A percentile compares a stretch with the other conserved stretches of the same genome.
Conservation (phyloP, 164 flowering plant genomes). For the Litsea cubeba region DNA sequence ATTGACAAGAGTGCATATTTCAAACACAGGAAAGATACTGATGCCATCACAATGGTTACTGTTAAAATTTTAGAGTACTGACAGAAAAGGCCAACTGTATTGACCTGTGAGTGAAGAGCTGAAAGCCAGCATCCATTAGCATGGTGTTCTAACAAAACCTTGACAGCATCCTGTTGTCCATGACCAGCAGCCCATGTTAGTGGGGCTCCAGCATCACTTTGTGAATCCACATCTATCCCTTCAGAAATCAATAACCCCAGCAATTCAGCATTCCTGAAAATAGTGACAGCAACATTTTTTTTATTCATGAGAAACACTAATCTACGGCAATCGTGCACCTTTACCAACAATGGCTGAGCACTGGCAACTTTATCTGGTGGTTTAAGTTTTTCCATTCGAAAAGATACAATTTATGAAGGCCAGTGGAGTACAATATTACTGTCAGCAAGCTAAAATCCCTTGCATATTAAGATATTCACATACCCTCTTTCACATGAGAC, state of each 20-base stretch:
- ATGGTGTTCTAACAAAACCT: constrained; percentile 60
- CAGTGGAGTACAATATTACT: too few species aligned
- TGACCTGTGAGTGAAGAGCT: constrained; percentile 56
- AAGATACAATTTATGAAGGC: too few species aligned
- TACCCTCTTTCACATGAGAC: too few species aligned
- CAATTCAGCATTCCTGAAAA: constrained; percentile 47
- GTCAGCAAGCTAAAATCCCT: too few species aligned
- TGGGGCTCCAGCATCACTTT: constrained; percentile 91
- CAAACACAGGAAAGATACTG: not conserved
- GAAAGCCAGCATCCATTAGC: constrained; percentile 56
- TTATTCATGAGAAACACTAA: too few species aligned
- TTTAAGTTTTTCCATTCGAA: too few species aligned
- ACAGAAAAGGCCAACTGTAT: constrained; percentile 28
- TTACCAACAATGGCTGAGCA: too few species aligned
- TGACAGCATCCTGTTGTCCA: constrained; percentile 69
- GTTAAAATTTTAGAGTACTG: not conserved
- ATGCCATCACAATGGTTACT: not conserved
- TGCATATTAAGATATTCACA: too few species aligned
- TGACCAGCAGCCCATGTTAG: constrained; percentile 94
- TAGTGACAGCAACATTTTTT: too few species aligned
- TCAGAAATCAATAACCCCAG: constrained; percentile 48
- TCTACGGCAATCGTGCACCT: too few species aligned
- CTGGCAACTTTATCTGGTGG: too few species aligned
- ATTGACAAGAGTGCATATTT: not conserved
- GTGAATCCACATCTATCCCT: constrained; percentile 64